A percentile compares a stretch with the other conserved stretches of the same genome.
These are phyloP conservation scores for Malus orientalis DNA, from an alignment of 306 rosid genomes.

Conservation along the genomic window DNA sequence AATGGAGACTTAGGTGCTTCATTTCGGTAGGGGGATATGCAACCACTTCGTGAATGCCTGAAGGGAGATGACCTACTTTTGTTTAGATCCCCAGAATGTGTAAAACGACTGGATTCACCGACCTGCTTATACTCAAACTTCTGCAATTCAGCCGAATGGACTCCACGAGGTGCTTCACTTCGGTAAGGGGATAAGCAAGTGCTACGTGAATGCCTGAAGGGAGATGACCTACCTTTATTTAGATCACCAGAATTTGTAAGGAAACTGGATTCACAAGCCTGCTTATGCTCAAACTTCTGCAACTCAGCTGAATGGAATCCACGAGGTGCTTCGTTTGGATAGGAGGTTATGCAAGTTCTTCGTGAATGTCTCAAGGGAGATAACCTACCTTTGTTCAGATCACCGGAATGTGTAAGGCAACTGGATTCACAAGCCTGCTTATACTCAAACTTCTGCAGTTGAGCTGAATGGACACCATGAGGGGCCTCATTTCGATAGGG, in stretches of 20 bases:
- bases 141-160: constrained; percentile 33
- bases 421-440: constrained; percentile 43
- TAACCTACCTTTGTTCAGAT: constrained; percentile 42
- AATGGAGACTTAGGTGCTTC: constrained; percentile 47
- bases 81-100: constrained; percentile 53
- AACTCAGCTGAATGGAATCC: constrained; percentile 21
- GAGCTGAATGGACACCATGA: constrained; percentile 15
- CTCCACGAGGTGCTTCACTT: constrained; percentile 25
- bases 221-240: constrained; percentile 50
- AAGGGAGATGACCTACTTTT: constrained; percentile 62
- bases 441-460: constrained; percentile 33
- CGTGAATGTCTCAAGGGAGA: constrained; percentile 68
- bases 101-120: constrained; percentile 42
- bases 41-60: constrained; percentile 51
- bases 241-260: constrained; percentile 54
- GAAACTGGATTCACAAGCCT: constrained; percentile 40
- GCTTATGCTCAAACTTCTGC: constrained; percentile 38
- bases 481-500: constrained; percentile 46
- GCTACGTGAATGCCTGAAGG: constrained; percentile 57
- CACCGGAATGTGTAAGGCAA: constrained; percentile 49
- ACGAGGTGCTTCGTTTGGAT: constrained; percentile 32
- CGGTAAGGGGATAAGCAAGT: constrained; percentile 59
- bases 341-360: constrained; percentile 56
- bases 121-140: constrained; percentile 40
- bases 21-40: constrained; percentile 60